Base-by-base conservation (phyloP, 2,329 filamentous ascomycete genomes). In the Fusarium zealandicum region DNA sequence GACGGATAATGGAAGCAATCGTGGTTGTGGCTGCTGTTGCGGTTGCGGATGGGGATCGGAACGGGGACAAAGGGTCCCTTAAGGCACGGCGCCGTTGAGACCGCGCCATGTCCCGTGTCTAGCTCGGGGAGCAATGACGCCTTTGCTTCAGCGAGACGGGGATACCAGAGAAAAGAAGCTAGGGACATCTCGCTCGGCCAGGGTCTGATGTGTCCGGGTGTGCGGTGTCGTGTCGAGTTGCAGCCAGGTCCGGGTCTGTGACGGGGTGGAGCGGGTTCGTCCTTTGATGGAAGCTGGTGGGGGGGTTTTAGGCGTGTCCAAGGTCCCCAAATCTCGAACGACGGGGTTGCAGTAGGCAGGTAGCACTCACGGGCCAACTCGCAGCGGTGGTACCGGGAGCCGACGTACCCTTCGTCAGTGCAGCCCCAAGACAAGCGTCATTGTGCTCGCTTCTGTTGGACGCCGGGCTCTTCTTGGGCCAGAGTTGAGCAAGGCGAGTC, bases 211-310 rank as follows among this genome's bases (percentile, higher is more conserved):
- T 57, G 55, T 60, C 59, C 38, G 6, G 20, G 16, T 43, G 38
- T 36, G 37, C 47, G 25, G 31, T 33, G 39, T 50, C 52, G 50
- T 41, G 40, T 50, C 27, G 36, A 39, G 41, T 54, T 57, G 56
- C 45, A 64, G 61, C 61, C 50, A 65, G 59, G 62, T 61, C 59
- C 45, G 30, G 59, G 62, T 60, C 53, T 65, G 58, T 52, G 47
- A 65, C 55, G 43, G 58, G 45, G 48, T 51, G 51, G 61, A 64
- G 61, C 62, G 58, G 55, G 45, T 53, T 50, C 33, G 36, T 38
- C 49, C 47, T 25, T 57, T 60, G 41, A n/a, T n/a, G n/a, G n/a
- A 44, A 49, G 48, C 54, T 54, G 49, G 47, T 49, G 51, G 48
- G 45, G 55, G 36, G 49, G 33, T 46, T 33, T 53, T 58, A 58